These are phyloP conservation scores for Xerocomellus intermedius DNA, from an alignment of 768 basidiomycete species.

Conservation along the genomic window DNA sequence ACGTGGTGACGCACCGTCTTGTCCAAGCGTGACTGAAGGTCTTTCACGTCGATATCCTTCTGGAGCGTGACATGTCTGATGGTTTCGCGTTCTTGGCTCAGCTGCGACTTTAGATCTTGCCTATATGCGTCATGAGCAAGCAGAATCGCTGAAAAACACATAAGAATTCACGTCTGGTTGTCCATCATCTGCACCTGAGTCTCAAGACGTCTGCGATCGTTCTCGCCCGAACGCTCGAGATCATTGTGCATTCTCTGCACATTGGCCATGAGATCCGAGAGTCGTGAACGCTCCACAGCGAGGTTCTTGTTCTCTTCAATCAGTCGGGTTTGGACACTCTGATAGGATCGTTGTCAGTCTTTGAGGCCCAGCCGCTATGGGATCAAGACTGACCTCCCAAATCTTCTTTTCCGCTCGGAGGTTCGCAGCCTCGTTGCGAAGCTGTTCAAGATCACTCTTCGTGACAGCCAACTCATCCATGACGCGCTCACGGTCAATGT, in stretches of 20 bases:
- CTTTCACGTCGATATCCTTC: slow-evolving; percentile 77
- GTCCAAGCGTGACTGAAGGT: slow-evolving; percentile 70
- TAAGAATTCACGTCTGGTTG: slow-evolving; percentile 61
- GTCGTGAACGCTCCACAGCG: slow-evolving; percentile 75
- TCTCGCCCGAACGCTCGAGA: slow-evolving; percentile 77
- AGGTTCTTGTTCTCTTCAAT: slow-evolving; percentile 83
- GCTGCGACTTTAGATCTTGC: slow-evolving; percentile 68
- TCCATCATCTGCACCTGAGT: slow-evolving; percentile 76
- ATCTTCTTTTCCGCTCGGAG: slow-evolving; percentile 92
- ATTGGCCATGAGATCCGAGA: slow-evolving; percentile 85
- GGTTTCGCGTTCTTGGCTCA: slow-evolving; percentile 72
- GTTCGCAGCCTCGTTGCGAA: slow-evolving; percentile 84
- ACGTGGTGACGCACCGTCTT: slow-evolving; percentile 50
- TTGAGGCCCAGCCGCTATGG: too few species aligned
- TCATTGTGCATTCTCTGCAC: slow-evolving; percentile 91
- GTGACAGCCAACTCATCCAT: slow-evolving; percentile 62
- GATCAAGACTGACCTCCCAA: slow-evolving; percentile 67
- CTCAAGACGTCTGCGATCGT: slow-evolving; percentile 79
- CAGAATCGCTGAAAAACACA: background rate
- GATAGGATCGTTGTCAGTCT: slow-evolving; percentile 8
- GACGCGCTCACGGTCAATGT: slow-evolving; percentile 70
- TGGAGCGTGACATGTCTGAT: slow-evolving; percentile 73
- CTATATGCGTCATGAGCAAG: slow-evolving; percentile 36
- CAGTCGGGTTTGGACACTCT: slow-evolving; percentile 80
- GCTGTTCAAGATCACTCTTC: slow-evolving; percentile 64